A percentile compares a stretch with the other conserved stretches of the same genome.
Evolutionary conservation across 306 rosid genomes (phyloP).

Genomic region (Alnus rubra): DNA sequence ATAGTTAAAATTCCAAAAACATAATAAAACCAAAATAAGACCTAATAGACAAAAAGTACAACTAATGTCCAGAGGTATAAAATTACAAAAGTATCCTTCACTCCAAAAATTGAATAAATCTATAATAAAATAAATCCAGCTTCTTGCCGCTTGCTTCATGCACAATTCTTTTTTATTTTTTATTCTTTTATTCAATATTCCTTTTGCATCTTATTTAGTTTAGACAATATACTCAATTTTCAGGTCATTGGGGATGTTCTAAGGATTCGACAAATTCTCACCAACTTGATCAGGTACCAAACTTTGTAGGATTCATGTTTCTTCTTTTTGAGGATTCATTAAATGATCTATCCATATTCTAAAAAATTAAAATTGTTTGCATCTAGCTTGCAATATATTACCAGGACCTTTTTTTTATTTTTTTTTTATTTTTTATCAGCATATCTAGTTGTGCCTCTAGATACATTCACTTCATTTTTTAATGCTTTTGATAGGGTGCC

Average conservation of each 20-base stretch:
- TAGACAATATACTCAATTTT: conserved; percentile 16
- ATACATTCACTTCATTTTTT: background rate
- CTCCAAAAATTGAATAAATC: too few relatives aligned
- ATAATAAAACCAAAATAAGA: too few relatives aligned
- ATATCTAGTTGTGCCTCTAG: background rate
- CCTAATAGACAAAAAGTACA: too few relatives aligned
- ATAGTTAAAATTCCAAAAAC: too few relatives aligned
- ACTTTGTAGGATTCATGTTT: background rate
- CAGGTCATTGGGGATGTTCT: conserved; percentile 92
- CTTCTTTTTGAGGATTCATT: background rate
- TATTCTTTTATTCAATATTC: background rate
- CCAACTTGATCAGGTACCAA: conserved; percentile 79
- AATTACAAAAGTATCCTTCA: too few relatives aligned
- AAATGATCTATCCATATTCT: background rate
- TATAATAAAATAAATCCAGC: background rate
- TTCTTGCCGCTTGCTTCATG: background rate
- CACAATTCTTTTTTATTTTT: background rate
- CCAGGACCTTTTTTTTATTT: background rate
- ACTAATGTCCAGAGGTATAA: too few relatives aligned
- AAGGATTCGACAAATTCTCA: conserved; percentile 89
- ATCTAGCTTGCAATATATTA: background rate
- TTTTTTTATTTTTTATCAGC: background rate
- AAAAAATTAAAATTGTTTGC: background rate
- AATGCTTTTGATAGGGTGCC: too few relatives aligned
- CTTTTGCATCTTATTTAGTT: background rate